Percentiles rank a stretch among this genome's conserved stretches.
These are phyloP conservation scores for Trypanosoma lewisi DNA, from an alignment of 208 protist species.

Conservation along the genomic window DNA sequence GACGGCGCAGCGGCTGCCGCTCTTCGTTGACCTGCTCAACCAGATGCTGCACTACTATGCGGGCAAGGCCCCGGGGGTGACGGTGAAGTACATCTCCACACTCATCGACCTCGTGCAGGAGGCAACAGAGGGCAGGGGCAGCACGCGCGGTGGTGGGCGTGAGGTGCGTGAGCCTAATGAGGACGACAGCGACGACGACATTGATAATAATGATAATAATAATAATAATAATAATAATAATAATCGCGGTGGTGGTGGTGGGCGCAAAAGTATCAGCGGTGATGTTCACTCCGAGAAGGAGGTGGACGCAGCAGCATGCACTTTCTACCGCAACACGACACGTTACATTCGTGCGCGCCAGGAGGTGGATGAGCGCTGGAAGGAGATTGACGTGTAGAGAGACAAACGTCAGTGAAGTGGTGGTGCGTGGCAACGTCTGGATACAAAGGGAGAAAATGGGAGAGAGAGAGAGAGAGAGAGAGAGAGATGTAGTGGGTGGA, in stretches of 20 bases:
- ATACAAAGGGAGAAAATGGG: too few relatives aligned
- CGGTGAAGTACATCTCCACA: constrained; percentile 45
- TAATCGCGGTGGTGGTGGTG: too few relatives aligned
- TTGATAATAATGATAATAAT: too few relatives aligned
- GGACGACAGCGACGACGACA: constrained; percentile 3
- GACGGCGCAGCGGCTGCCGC: constrained; percentile 60
- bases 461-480: too few relatives aligned
- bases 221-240: too few relatives aligned
- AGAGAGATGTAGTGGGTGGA: too few relatives aligned
- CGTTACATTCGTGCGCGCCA: constrained; percentile 72
- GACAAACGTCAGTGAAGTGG: background rate
- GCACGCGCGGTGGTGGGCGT: background rate
- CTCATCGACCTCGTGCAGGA: constrained; percentile 62
- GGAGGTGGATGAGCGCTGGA: constrained; percentile 58
- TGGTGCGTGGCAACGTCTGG: background rate
- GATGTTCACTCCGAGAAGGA: constrained; percentile 9
- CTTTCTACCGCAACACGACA: constrained; percentile 68
- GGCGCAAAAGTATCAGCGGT: background rate
- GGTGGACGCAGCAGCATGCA: constrained; percentile 30
- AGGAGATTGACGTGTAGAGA: constrained; percentile 61
- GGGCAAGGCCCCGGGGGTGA: constrained; percentile 56
- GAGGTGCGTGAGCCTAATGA: background rate
- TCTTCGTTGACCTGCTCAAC: constrained; percentile 97
- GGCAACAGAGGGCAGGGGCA: constrained; percentile 24
- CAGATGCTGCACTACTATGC: constrained; percentile 93